phyloP scores from a whole-genome alignment of 768 basidiomycete species.

The Boletus vinaceobasis region DNA sequence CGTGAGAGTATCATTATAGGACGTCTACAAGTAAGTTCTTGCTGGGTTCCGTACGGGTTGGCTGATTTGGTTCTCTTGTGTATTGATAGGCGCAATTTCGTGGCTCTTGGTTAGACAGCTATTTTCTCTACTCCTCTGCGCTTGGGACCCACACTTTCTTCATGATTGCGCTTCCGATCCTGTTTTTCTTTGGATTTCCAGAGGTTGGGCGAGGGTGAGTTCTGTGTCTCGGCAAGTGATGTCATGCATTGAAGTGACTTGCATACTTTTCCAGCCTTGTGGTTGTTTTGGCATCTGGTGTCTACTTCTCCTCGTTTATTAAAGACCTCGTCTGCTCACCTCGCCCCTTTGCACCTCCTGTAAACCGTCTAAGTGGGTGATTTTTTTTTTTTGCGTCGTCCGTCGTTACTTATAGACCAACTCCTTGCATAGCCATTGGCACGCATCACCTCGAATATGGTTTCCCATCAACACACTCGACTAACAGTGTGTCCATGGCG shows the following conservation, averaged over 20 bases:
- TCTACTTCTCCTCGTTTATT: conserved; percentile 81
- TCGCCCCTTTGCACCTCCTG: conserved; percentile 86
- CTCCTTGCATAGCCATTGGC: conserved; percentile 54
- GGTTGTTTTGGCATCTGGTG: conserved; percentile 69
- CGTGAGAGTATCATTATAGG: conserved; percentile 62
- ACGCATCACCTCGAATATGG: conserved; percentile 88
- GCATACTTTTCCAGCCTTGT: conserved; percentile 47
- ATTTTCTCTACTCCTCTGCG: conserved; percentile 80
- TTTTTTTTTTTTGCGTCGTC: neutral
- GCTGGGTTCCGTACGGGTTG: neutral
- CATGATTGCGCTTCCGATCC: conserved; percentile 80
- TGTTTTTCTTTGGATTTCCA: conserved; percentile 85
- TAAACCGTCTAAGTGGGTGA: conserved; percentile 80
- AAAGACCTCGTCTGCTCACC: conserved; percentile 92
- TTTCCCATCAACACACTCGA: conserved; percentile 93
- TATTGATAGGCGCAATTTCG: conserved; percentile 48
- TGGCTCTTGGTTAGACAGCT: conserved; percentile 66
- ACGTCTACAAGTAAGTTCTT: conserved; percentile 58
- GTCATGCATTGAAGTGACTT: neutral
- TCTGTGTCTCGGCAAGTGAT: neutral
- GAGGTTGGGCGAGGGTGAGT: conserved; percentile 73
- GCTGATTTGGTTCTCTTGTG: conserved; percentile 9
- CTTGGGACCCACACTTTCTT: conserved; percentile 91
- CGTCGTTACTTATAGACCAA: neutral
- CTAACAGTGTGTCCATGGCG: conserved; percentile 86